These are phyloP conservation scores for Friedmanniomyces endolithicus DNA, from an alignment of 495 filamentous ascomycete genomes.

Conservation along the genomic window DNA sequence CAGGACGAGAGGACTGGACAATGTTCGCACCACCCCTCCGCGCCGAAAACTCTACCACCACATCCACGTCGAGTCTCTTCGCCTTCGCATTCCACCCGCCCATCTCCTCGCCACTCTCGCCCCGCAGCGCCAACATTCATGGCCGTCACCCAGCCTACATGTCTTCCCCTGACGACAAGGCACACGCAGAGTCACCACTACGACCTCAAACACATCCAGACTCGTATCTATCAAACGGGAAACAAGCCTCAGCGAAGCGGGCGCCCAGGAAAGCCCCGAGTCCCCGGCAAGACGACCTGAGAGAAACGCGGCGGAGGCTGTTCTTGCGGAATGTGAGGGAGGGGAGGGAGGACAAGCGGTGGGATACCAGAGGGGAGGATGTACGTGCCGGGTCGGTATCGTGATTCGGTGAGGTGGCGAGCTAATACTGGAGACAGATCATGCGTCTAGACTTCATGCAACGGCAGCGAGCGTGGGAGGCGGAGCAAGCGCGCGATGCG, in stretches of 20 bases:
- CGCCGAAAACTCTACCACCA: no score
- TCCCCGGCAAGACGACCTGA: slow-evolving; percentile 27
- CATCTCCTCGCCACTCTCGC: slow-evolving; percentile 28
- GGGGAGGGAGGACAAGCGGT: slow-evolving; percentile 51
- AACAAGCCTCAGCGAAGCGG: slow-evolving; percentile 11
- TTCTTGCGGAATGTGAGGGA: slow-evolving; percentile 72
- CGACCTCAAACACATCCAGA: slow-evolving; percentile 3
- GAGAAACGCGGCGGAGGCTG: slow-evolving; percentile 45
- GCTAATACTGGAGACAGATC: slow-evolving; percentile 28
- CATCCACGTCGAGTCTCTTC: background rate
- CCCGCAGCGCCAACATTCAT: slow-evolving; percentile 27
- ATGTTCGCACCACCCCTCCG: no score
- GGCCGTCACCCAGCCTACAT: slow-evolving; percentile 14
- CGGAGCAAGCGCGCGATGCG: slow-evolving; percentile 29
- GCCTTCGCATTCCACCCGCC: background rate
- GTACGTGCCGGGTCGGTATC: slow-evolving; percentile 31
- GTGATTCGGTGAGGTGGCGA: slow-evolving; percentile 8
- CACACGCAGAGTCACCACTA: background rate
- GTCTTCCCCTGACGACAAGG: background rate
- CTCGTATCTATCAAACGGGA: background rate
- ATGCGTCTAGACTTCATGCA: slow-evolving; percentile 37
- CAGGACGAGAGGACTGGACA: no score
- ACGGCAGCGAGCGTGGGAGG: slow-evolving; percentile 37
- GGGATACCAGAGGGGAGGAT: slow-evolving; percentile 63
- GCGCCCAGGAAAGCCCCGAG: slow-evolving; percentile 26